These are phyloP conservation scores for Scopulariopsis brevicaulis DNA, from an alignment of 2,329 filamentous ascomycete species.

Conservation along the genomic window DNA sequence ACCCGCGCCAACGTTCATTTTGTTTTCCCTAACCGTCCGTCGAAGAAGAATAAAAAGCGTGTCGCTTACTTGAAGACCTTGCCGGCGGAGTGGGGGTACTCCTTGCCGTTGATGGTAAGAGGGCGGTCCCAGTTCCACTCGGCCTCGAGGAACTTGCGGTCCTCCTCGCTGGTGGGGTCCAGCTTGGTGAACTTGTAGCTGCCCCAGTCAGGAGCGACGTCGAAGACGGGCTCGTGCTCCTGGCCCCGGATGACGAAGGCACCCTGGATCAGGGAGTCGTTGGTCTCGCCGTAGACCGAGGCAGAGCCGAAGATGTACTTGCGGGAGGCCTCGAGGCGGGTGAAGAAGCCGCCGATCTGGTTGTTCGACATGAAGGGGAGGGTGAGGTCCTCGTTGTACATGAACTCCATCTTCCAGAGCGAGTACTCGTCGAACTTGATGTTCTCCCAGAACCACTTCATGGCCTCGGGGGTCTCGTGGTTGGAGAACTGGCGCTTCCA, in stretches of 20 bases:
- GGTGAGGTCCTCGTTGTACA: constrained; percentile 98
- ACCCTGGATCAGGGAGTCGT: constrained; percentile 84
- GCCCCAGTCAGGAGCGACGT: constrained; percentile 95
- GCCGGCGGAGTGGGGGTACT: constrained; percentile 77
- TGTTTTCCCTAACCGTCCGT: constrained; percentile 5
- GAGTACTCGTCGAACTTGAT: constrained; percentile 92
- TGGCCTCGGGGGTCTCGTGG: constrained; percentile 70
- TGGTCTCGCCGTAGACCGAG: constrained; percentile 81
- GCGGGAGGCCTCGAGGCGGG: constrained; percentile 90
- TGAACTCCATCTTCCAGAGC: constrained; percentile 89
- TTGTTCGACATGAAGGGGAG: constrained; percentile 99
- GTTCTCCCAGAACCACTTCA: constrained; percentile 99
- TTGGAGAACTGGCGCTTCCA: constrained; percentile 99
- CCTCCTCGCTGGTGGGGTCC: constrained; percentile 73
- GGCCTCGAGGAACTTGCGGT: constrained; percentile 75
- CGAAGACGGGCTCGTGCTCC: constrained; percentile 75
- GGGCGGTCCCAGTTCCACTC: constrained; percentile 91
- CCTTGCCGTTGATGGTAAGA: constrained; percentile 71
- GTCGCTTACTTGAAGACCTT: constrained; percentile 93
- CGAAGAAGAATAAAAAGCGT: not conserved
- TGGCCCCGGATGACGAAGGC: constrained; percentile 93
- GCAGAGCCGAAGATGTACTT: constrained; percentile 93
- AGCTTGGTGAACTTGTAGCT: constrained; percentile 96
- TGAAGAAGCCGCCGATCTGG: constrained; percentile 95
- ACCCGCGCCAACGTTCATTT: constrained; percentile 18